Evolutionary conservation across 73 alveolate species (phyloP).

Genomic region (Tetrahymena malaccensis): DNA sequence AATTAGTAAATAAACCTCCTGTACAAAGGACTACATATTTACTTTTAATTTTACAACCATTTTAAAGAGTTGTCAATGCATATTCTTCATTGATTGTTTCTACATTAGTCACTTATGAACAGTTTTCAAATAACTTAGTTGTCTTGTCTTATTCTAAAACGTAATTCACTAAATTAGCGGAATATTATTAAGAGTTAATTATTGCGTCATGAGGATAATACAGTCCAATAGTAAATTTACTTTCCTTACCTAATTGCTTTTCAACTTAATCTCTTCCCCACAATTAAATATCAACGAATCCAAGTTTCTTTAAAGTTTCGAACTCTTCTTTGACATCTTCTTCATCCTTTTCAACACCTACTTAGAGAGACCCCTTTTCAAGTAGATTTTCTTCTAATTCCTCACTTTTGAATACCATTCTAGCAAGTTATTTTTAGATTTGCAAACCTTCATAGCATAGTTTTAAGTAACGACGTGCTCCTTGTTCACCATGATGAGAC

Average conservation of each 20-base stretch:
- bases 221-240: background rate
- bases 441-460: background rate
- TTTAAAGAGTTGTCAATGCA: background rate
- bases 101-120: background rate
- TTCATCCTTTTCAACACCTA: background rate
- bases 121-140: background rate
- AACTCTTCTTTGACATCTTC: background rate
- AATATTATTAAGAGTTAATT: background rate
- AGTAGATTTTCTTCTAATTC: background rate
- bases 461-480: background rate
- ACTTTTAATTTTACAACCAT: background rate
- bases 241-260: background rate
- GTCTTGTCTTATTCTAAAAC: background rate
- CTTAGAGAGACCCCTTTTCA: background rate
- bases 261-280: background rate
- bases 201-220: background rate
- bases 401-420: background rate
- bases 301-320: background rate
- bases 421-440: background rate
- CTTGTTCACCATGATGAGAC: background rate
- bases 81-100: background rate
- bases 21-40: background rate
- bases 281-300: background rate
- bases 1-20: background rate
- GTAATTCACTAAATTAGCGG: background rate